phyloP scores from a whole-genome alignment of 164 flowering plant species.

The Tetracentron sinense region DNA sequence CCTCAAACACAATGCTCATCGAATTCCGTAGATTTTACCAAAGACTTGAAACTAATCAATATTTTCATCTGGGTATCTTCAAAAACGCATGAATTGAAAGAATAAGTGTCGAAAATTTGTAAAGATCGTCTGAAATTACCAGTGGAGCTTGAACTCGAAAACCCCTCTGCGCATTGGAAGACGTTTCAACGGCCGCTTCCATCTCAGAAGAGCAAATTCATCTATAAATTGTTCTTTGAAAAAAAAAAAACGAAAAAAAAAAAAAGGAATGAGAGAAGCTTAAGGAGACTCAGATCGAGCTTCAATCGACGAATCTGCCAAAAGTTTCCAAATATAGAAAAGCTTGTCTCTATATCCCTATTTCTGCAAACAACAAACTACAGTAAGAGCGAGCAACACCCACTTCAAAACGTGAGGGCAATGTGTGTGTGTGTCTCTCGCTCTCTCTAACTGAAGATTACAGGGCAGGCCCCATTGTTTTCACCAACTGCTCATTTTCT shows the following conservation, averaged over 20 bases:
- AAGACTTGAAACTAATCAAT: slow-evolving; percentile 10
- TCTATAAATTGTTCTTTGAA: neutral
- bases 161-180: slow-evolving; percentile 57
- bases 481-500: slow-evolving; percentile 22
- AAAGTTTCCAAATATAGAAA: neutral
- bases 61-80: slow-evolving; percentile 22
- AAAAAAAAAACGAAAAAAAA: slow-evolving; percentile 25
- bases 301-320: neutral
- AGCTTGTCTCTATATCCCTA: slow-evolving; percentile 17
- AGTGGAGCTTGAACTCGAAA: slow-evolving; percentile 79
- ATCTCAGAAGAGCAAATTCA: slow-evolving; percentile 26
- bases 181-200: slow-evolving; percentile 42
- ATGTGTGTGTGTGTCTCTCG: slow-evolving; percentile 13
- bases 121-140: slow-evolving; percentile 34
- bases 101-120: neutral
- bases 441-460: slow-evolving; percentile 21
- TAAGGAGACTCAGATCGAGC: slow-evolving; percentile 14
- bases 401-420: slow-evolving; percentile 19
- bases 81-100: slow-evolving; percentile 7
- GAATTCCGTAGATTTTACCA: neutral
- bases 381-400: slow-evolving; percentile 11
- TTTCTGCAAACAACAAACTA: slow-evolving; percentile 27
- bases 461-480: slow-evolving; percentile 33
- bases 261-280: slow-evolving; percentile 1
- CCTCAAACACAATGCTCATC: neutral